These are phyloP conservation scores for Euryodendron excelsum DNA, from an alignment of 148 eudicot genomes.

Conservation along the genomic window DNA sequence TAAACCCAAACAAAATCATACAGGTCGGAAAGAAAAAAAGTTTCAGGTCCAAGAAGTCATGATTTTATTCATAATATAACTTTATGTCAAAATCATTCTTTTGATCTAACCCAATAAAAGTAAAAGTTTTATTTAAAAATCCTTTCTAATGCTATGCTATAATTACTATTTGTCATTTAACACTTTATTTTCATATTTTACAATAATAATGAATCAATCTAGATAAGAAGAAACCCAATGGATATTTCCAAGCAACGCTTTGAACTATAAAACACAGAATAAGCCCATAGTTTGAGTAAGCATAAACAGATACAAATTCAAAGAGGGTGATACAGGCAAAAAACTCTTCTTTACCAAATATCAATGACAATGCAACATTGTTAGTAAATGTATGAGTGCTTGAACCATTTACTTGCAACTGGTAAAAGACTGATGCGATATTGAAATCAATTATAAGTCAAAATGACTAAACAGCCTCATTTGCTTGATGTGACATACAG, in stretches of 20 bases:
- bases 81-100: background rate
- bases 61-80: background rate
- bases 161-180: background rate
- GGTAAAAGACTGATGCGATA: background rate
- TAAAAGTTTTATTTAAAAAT: background rate
- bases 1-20: background rate
- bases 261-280: background rate
- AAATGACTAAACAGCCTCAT: conserved; percentile 3
- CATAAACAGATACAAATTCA: background rate
- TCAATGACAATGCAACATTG: background rate
- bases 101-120: background rate
- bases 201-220: background rate
- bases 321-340: background rate
- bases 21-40: background rate
- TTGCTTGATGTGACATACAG: background rate
- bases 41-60: background rate
- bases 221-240: background rate
- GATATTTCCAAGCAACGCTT: too few relatives aligned
- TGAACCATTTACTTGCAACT: background rate
- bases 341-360: background rate
- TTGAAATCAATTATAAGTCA: background rate
- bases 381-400: background rate
- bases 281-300: background rate
- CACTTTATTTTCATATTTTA: background rate
- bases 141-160: background rate